Base-by-base conservation (phyloP, 2,329 filamentous ascomycete genomes). In the Hirsutella thompsonii region DNA sequence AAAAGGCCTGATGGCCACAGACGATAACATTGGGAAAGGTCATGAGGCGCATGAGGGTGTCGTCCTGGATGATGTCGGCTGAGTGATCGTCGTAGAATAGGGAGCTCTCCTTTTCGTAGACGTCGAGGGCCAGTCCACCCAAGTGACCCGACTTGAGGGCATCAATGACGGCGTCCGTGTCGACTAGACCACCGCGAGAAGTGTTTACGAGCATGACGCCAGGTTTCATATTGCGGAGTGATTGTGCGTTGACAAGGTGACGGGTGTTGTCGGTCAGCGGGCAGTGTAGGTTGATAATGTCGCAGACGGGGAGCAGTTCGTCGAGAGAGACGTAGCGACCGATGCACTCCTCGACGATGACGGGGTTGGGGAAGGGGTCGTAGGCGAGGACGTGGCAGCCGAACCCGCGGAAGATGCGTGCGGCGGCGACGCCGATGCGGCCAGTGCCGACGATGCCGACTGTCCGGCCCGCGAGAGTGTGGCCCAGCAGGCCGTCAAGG, bases 1-100 rank as follows among this genome's bases (percentile, higher is more conserved):
- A 79, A 59, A 83, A 83, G 1, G 75, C 79, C 61, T 83, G 79
- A 49, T 83, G 79, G 0, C 79, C 78, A 47, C 72, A 79, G 44
- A 83, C 61, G 36, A 83, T 55, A 3, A 81, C 79, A 46, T 83
- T 83, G 44, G 70, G 79, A 50, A 83, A 83, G 1, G 77, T 81
- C 59, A 79, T 74, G 46, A 83, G 58, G 5, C 79, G 69, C 69
- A 78, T 79, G 36, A 83, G 62, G 42, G 72, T 64, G 49, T 83
- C 78, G 51, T 83, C 79, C 38, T 81, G 65, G 46, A 82, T 79
- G 49, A 82, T 76, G 46, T 78, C 69, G 13, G 64, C 68, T 5
- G 75, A 79, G 51, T 79, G 75, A 48, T 82, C 78, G 49, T 74
- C 68, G 55, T 82, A 82, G 52, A 83, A 83, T 29, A 81, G 59